Conservation (phyloP, 306 rosid genomes). For the Nissolia schottii region DNA sequence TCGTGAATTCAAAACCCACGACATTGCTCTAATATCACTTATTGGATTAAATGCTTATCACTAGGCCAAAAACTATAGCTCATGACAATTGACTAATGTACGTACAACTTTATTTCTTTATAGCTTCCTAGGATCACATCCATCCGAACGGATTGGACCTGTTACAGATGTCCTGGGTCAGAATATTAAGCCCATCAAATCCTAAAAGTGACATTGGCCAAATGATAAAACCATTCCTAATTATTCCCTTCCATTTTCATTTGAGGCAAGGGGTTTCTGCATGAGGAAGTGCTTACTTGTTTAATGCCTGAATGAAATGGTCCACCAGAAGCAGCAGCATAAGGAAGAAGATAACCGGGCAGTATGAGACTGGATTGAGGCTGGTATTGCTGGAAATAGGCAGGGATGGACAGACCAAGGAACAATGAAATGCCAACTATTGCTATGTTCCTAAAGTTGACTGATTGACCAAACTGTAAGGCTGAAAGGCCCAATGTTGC, state of each 20-base stretch:
- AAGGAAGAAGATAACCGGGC: constrained; percentile 72
- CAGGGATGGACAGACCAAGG: constrained; percentile 72
- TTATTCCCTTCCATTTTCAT: not conserved
- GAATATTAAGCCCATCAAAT: too few species aligned
- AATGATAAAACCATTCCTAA: too few species aligned
- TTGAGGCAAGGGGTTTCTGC: not conserved
- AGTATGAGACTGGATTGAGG: constrained; percentile 51
- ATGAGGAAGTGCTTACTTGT: constrained; percentile 36
- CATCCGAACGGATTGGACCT: too few species aligned
- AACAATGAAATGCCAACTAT: constrained; percentile 77
- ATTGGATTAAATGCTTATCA: too few species aligned
- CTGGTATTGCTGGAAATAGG: constrained; percentile 73
- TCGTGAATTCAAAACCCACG: too few species aligned
- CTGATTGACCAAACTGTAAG: constrained; percentile 55
- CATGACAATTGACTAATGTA: too few species aligned
- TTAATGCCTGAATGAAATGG: constrained; percentile 53
- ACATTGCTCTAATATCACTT: too few species aligned
- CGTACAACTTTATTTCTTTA: too few species aligned
- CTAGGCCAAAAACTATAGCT: too few species aligned
- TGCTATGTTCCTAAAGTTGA: constrained; percentile 61
- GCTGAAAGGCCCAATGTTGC: constrained; percentile 67
- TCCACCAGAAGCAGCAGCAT: constrained; percentile 71
- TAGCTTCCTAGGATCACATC: too few species aligned
- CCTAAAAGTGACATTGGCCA: too few species aligned
- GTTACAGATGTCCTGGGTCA: too few species aligned